phyloP scores from a whole-genome alignment of 2,329 filamentous ascomycete genomes.

The Trichoderma atrobrunneum region DNA sequence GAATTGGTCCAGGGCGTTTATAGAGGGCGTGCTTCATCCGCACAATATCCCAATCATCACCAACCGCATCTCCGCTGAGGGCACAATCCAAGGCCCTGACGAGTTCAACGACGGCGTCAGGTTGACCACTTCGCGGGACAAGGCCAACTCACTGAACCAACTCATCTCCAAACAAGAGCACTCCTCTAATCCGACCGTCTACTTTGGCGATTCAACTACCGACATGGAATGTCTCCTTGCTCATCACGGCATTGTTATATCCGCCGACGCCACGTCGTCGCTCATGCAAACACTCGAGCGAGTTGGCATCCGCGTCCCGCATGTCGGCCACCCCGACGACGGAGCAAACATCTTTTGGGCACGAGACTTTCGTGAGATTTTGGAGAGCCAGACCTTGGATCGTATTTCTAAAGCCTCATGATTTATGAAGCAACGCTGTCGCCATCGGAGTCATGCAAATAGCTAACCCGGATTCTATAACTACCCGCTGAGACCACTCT shows the following conservation, averaged over 20 bases:
- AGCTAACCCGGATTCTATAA: neutral
- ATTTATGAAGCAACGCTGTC: neutral
- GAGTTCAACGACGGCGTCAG: slow-evolving; percentile 25
- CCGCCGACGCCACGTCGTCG: slow-evolving; percentile 33
- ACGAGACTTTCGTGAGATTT: slow-evolving; percentile 43
- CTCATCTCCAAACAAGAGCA: neutral
- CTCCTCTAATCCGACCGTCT: slow-evolving; percentile 28
- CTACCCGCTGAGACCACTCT: neutral
- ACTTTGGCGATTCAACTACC: slow-evolving; percentile 58
- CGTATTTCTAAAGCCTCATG: neutral
- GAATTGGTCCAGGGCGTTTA: slow-evolving; percentile 51
- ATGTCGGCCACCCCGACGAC: slow-evolving; percentile 29
- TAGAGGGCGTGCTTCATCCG: slow-evolving; percentile 42
- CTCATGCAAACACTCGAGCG: slow-evolving; percentile 39
- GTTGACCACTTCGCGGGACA: slow-evolving; percentile 44
- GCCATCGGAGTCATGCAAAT: neutral
- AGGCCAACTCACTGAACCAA: slow-evolving; percentile 34
- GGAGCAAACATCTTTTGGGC: slow-evolving; percentile 39
- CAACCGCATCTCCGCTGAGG: slow-evolving; percentile 42
- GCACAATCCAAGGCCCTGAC: slow-evolving; percentile 42
- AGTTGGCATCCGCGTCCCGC: slow-evolving; percentile 38
- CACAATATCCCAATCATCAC: slow-evolving; percentile 38
- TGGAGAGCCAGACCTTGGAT: slow-evolving; percentile 31
- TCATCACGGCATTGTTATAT: slow-evolving; percentile 47
- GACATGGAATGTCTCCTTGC: slow-evolving; percentile 53